Evolutionary conservation across 768 basidiomycete species (phyloP).

Genomic region (Leccinum pellstonianum): DNA sequence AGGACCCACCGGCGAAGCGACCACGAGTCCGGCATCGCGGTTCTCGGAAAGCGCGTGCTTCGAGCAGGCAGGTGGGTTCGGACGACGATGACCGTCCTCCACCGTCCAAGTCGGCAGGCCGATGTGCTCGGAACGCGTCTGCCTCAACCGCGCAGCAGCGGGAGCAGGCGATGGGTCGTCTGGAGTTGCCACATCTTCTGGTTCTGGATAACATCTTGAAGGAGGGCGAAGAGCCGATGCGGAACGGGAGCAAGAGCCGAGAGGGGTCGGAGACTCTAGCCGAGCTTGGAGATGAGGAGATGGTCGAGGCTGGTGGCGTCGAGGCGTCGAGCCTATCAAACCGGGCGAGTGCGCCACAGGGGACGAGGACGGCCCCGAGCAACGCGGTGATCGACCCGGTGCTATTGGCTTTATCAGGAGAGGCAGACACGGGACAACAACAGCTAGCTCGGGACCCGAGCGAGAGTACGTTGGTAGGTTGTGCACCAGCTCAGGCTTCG

Average conservation of each 20-base stretch:
- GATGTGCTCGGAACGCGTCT: background rate
- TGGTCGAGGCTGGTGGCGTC: background rate
- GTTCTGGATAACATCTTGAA: constrained; percentile 38
- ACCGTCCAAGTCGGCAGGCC: background rate
- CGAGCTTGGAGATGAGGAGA: constrained; percentile 7
- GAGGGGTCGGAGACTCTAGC: constrained; percentile 3
- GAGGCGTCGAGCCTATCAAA: background rate
- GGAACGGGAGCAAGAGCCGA: constrained; percentile 7
- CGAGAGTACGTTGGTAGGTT: background rate
- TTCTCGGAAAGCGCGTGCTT: constrained; percentile 3
- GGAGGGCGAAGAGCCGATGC: constrained; percentile 27
- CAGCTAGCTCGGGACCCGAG: background rate
- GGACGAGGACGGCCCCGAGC: background rate
- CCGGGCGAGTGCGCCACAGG: constrained; percentile 1
- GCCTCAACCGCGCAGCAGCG: background rate
- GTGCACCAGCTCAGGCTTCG: background rate
- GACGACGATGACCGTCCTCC: background rate
- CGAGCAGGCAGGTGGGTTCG: background rate
- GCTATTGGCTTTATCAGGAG: constrained; percentile 28
- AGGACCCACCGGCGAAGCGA: constrained; percentile 4
- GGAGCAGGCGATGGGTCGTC: constrained; percentile 29
- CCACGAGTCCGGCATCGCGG: constrained; percentile 9
- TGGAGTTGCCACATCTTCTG: constrained; percentile 32
- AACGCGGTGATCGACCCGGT: constrained; percentile 32
- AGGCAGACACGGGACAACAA: background rate